Percentiles rank a stretch among this genome's conserved stretches.
These are phyloP conservation scores for Hordeum pubiflorum DNA, from an alignment of 202 grass and related monocot species.

Conservation along the genomic window DNA sequence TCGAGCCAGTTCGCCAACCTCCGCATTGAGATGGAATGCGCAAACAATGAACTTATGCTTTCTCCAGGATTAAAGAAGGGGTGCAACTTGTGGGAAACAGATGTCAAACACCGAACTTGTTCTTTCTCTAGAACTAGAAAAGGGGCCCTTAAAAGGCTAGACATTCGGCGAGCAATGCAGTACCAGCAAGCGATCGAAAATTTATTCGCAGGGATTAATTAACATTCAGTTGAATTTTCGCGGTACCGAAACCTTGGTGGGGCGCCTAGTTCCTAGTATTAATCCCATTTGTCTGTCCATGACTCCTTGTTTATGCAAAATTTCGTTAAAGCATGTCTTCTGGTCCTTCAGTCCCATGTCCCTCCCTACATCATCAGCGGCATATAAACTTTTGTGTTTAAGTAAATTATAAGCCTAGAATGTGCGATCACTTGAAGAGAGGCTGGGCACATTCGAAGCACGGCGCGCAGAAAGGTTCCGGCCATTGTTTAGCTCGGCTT, in stretches of 20 bases:
- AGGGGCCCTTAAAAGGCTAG: neutral
- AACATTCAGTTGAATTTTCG: conserved; percentile 29
- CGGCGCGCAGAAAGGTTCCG: neutral
- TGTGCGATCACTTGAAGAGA: neutral
- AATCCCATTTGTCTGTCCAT: neutral
- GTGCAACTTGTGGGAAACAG: neutral
- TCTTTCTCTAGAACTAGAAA: conserved; percentile 7
- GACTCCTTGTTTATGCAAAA: conserved; percentile 25
- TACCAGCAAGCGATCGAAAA: neutral
- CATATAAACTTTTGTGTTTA: neutral
- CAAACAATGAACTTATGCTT: neutral
- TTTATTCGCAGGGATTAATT: conserved; percentile 23
- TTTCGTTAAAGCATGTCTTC: neutral
- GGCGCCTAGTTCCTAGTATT: conserved; percentile 19
- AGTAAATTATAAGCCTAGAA: neutral
- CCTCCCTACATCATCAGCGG: neutral
- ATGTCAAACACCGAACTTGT: neutral
- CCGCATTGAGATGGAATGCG: too few species aligned
- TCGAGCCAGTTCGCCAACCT: too few species aligned
- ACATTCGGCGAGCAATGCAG: conserved; percentile 7
- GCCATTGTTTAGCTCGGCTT: neutral
- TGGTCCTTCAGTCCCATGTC: neutral
- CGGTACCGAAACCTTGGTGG: neutral
- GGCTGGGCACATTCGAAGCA: neutral
- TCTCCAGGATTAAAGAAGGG: conserved; percentile 1